Base-by-base conservation (phyloP, 139 green algal genomes). In the Eudorina sp. region DNA sequence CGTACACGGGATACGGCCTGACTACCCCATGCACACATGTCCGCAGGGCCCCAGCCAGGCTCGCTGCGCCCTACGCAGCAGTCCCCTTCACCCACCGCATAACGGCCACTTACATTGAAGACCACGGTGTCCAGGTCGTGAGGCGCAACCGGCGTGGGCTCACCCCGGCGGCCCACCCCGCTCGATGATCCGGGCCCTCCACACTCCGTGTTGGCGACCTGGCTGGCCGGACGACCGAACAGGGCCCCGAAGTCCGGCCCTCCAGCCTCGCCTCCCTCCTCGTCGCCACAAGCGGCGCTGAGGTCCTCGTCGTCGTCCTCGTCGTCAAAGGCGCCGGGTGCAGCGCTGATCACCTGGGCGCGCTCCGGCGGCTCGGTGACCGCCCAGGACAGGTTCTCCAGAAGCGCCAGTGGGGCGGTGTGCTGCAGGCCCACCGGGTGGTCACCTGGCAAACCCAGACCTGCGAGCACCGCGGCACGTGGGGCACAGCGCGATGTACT, bases 91-190 rank as follows among this genome's bases (percentile, higher is more conserved):
- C n/a, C n/a, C n/a, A n/a, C n/a, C n/a, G n/a, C n/a, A n/a, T n/a
- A n/a, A n/a, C n/a, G n/a, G n/a, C n/a, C 48, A 45, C 79, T 58
- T 43, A 85, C 79, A 38, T 25, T 6, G n/a, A 60, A 87, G 1
- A 40, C 81, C 14, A 78, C 45, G 3, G 81, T 31, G 45, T 78
- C 64, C 43, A 87, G 64, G 11, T 87, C 81, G 19, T 78, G 4
- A 1, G 29, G 29, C 41, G 1, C 0, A 0, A 85, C 41, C 0
- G 27, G 51, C 40, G 40, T 25, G 3, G 58, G 79, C 29, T 85
- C 79, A 4, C 25, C 34, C 55, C 55, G n/a, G n/a, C n/a, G n/a
- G n/a, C n/a, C n/a, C n/a, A n/a, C n/a, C n/a, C n/a, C n/a, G n/a
- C n/a, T n/a, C n/a, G n/a, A n/a, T n/a, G n/a, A n/a, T n/a, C n/a